Percentiles rank a stretch among this genome's conserved stretches.
phyloP scores from a whole-genome alignment of 768 basidiomycete genomes.

The Pleurotus pulmonarius region DNA sequence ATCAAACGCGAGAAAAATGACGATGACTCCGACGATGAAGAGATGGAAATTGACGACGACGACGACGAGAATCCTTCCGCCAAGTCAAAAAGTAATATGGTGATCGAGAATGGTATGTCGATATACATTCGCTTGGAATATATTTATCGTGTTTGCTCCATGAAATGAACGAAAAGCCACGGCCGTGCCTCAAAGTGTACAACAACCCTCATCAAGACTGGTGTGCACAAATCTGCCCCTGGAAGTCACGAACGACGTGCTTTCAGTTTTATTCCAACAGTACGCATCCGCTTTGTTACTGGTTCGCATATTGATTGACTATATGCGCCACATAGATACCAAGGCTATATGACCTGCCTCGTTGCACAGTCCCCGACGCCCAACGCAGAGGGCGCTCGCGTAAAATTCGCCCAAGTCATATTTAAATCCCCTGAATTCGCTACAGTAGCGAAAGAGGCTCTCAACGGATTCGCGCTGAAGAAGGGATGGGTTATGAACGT shows the following conservation, averaged over 20 bases:
- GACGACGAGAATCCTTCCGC: slow-evolving; percentile 49
- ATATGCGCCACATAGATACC: slow-evolving; percentile 52
- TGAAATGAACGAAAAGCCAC: slow-evolving; percentile 26
- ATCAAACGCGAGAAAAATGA: slow-evolving; percentile 69
- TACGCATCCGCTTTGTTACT: slow-evolving; percentile 32
- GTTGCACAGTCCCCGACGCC: slow-evolving; percentile 69
- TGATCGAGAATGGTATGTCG: slow-evolving; percentile 42
- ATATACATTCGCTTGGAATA: slow-evolving; percentile 18
- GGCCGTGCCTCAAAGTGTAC: slow-evolving; percentile 43
- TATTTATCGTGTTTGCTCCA: slow-evolving; percentile 25
- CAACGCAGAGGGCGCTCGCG: slow-evolving; percentile 57
- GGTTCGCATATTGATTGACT: neutral
- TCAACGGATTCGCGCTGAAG: slow-evolving; percentile 85
- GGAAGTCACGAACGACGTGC: slow-evolving; percentile 84
- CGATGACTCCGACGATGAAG: slow-evolving; percentile 68
- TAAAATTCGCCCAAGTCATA: slow-evolving; percentile 77
- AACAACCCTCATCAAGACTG: slow-evolving; percentile 58
- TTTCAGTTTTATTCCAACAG: slow-evolving; percentile 90
- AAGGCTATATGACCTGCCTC: slow-evolving; percentile 73
- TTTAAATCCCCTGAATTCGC: slow-evolving; percentile 79
- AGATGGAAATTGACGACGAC: slow-evolving; percentile 95
- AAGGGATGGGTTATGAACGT: slow-evolving; percentile 84
- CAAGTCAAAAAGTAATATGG: slow-evolving; percentile 22
- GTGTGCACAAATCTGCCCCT: slow-evolving; percentile 85
- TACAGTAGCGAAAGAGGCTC: slow-evolving; percentile 70